phyloP scores from a whole-genome alignment of 345 rosid species.

The Turnera subulata region DNA sequence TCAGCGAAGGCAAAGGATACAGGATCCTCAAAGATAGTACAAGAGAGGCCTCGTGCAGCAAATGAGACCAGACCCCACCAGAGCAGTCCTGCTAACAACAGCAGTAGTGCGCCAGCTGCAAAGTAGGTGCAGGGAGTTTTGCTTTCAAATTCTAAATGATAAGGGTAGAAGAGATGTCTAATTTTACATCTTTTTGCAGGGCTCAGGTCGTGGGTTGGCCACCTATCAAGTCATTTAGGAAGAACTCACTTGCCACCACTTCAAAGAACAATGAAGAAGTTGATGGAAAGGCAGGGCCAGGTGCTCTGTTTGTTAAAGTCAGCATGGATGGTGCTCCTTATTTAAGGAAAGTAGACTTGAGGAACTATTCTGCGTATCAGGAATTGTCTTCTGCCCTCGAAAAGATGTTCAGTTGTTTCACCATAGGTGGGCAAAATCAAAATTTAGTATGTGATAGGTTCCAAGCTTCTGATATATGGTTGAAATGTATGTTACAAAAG shows the following conservation, averaged over 20 bases:
- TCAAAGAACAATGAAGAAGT: slow-evolving; percentile 32
- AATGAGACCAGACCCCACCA: slow-evolving; percentile 26
- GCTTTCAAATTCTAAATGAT: background rate
- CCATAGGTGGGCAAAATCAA: slow-evolving; percentile 24
- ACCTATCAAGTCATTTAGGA: slow-evolving; percentile 29
- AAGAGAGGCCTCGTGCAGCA: slow-evolving; percentile 35
- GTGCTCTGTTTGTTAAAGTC: slow-evolving; percentile 27
- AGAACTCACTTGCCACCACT: slow-evolving; percentile 29
- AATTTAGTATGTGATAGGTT: background rate
- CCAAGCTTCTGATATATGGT: background rate
- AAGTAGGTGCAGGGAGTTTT: slow-evolving; percentile 16
- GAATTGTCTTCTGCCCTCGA: slow-evolving; percentile 31
- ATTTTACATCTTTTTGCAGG: slow-evolving; percentile 18
- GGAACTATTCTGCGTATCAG: slow-evolving; percentile 30
- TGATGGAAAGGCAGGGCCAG: slow-evolving; percentile 28
- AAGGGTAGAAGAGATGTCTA: background rate
- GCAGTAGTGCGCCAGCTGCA: slow-evolving; percentile 24
- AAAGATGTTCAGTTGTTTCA: slow-evolving; percentile 36
- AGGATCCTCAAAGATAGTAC: slow-evolving; percentile 24
- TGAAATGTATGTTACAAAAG: background rate
- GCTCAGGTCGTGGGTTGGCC: slow-evolving; percentile 40
- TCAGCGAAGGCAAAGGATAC: slow-evolving; percentile 40
- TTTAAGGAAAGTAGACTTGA: slow-evolving; percentile 30
- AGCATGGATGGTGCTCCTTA: slow-evolving; percentile 38
- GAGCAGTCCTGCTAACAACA: slow-evolving; percentile 17